Conservation (phyloP, 1,284 basidiomycete genomes). For the Trametes sp. region DNA sequence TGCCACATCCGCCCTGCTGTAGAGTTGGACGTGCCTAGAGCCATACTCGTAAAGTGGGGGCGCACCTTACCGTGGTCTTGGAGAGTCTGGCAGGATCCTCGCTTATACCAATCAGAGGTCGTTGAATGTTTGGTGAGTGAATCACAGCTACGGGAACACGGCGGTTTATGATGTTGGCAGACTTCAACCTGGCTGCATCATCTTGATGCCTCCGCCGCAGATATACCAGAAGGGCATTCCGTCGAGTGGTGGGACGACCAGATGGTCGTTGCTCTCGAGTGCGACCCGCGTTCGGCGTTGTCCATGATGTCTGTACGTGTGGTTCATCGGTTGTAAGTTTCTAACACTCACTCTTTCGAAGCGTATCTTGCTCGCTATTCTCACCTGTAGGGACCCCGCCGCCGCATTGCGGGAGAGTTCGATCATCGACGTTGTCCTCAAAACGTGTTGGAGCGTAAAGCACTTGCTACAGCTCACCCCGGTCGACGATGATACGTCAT, state of each 20-base stretch:
- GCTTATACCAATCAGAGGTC: conserved; percentile 55
- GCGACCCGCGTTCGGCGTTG: conserved; percentile 16
- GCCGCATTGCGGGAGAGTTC: background rate
- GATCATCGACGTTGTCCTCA: conserved; percentile 21
- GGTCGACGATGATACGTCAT: conserved; percentile 1
- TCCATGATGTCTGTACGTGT: conserved; percentile 28
- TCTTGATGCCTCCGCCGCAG: conserved; percentile 21
- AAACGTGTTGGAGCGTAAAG: conserved; percentile 31
- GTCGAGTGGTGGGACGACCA: conserved; percentile 25
- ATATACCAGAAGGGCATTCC: background rate
- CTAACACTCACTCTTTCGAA: background rate
- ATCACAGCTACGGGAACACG: background rate
- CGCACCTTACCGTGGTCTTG: conserved; percentile 66
- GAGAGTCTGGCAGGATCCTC: conserved; percentile 64
- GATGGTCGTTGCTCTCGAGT: conserved; percentile 6
- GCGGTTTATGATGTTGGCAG: conserved; percentile 42
- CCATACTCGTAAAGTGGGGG: conserved; percentile 61
- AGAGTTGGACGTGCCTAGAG: conserved; percentile 52
- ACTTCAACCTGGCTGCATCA: conserved; percentile 59
- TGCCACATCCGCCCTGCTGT: conserved; percentile 36
- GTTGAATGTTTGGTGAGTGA: conserved; percentile 58
- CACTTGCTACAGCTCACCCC: conserved; percentile 22
- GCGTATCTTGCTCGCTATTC: conserved; percentile 17
- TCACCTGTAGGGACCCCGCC: background rate
- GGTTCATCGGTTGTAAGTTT: too few relatives aligned